A percentile compares a stretch with the other conserved stretches of the same genome.
Conservation (phyloP, 768 basidiomycete genomes). For the Leccinum sublutescens region DNA sequence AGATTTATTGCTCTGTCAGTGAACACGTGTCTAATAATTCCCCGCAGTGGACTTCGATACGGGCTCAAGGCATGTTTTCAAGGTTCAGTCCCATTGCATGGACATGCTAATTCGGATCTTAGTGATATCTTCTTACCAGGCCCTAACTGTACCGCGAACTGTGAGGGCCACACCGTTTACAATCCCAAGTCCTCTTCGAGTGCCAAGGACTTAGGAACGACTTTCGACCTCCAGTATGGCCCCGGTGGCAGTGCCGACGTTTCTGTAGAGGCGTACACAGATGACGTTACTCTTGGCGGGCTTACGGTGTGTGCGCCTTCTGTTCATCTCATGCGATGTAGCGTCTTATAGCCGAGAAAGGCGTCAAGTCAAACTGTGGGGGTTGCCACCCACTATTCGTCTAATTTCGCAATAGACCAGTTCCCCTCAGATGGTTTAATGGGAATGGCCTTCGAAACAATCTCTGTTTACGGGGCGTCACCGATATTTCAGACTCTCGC, state of each 20-base stretch:
- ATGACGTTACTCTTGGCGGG: constrained; percentile 13
- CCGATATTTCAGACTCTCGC: constrained; percentile 43
- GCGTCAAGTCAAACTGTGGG: constrained; percentile 15
- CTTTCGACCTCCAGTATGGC: not conserved
- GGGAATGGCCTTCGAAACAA: constrained; percentile 42
- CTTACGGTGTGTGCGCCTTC: constrained; percentile 4
- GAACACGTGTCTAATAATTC: not conserved
- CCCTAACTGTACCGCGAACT: constrained; percentile 21
- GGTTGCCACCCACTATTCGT: constrained; percentile 8
- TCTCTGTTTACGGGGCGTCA: constrained; percentile 34
- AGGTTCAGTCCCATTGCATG: not conserved
- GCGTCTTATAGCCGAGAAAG: constrained; percentile 8
- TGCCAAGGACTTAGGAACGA: not conserved
- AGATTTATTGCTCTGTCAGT: not conserved
- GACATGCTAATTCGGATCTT: not conserved
- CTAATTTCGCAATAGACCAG: not conserved
- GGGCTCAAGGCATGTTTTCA: constrained; percentile 10
- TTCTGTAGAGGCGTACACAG: constrained; percentile 8
- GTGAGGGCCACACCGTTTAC: constrained; percentile 33
- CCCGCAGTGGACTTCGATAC: not conserved
- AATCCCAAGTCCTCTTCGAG: constrained; percentile 21
- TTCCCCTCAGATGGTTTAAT: constrained; percentile 29
- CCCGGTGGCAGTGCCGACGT: not conserved
- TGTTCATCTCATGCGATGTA: not conserved
- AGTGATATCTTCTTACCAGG: constrained; percentile 31